A percentile compares a stretch with the other conserved stretches of the same genome.
phyloP scores from a whole-genome alignment of 345 rosid genomes.

The Carallia brachiata region DNA sequence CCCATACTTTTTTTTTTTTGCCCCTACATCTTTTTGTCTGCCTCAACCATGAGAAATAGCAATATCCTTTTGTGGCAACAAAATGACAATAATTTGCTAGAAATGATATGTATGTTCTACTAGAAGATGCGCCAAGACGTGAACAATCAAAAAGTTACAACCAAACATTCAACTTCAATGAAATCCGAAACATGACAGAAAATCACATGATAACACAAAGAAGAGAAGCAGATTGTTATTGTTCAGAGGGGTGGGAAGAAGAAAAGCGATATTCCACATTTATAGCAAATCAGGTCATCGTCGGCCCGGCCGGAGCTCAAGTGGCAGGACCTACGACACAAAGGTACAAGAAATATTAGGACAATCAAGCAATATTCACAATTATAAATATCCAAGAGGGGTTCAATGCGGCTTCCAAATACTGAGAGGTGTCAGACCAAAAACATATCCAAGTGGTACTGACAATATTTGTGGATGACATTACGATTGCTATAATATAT shows the following conservation, averaged over 20 bases:
- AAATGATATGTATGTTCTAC: too few species aligned
- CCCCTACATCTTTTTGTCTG: too few species aligned
- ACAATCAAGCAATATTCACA: not conserved
- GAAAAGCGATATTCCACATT: conserved; percentile 3
- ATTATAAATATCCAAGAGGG: too few species aligned
- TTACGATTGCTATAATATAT: too few species aligned
- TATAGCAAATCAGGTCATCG: conserved; percentile 14
- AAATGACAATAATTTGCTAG: too few species aligned
- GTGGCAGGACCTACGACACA: conserved; percentile 23
- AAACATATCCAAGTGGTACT: not conserved
- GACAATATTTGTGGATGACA: too few species aligned
- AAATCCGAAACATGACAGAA: conserved; percentile 16
- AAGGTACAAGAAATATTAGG: not conserved
- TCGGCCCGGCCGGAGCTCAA: conserved; percentile 19
- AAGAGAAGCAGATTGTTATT: conserved; percentile 11
- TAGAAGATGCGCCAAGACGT: too few species aligned
- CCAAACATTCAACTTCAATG: not conserved
- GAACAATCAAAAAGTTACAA: not conserved
- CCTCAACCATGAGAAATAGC: too few species aligned
- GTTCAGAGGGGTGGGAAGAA: conserved; percentile 8
- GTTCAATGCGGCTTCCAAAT: too few species aligned
- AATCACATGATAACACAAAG: conserved; percentile 23
- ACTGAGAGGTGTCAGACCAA: too few species aligned
- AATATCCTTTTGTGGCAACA: too few species aligned
- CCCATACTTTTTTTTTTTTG: too few species aligned